Evolutionary conservation across 2,329 filamentous ascomycete species (phyloP).

Genomic region (Ceratocystis ficicola): DNA sequence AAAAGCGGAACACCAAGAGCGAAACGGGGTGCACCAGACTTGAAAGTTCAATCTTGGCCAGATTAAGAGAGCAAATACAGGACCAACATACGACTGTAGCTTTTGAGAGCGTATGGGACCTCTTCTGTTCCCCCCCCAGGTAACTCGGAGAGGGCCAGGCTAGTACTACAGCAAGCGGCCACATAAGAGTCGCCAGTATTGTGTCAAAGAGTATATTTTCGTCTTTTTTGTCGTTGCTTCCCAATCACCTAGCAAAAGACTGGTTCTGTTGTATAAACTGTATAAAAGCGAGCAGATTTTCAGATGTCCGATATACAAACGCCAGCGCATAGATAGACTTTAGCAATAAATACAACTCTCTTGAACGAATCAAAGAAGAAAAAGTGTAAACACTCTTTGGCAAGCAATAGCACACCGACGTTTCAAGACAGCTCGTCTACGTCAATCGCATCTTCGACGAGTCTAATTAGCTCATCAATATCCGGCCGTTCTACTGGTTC

Average conservation of each 20-base stretch:
- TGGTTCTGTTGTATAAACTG: neutral
- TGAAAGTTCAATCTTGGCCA: too few relatives aligned
- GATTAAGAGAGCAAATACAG: too few relatives aligned
- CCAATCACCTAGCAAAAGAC: too few relatives aligned
- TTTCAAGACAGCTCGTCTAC: slow-evolving; percentile 38
- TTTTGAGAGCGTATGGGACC: neutral
- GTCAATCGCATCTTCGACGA: slow-evolving; percentile 67
- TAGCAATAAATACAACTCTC: too few relatives aligned
- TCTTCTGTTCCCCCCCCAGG: neutral
- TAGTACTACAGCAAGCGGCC: neutral
- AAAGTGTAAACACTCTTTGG: neutral
- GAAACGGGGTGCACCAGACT: too few relatives aligned
- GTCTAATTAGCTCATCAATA: slow-evolving; percentile 66
- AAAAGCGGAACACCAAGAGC: too few relatives aligned
- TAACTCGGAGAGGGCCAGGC: neutral
- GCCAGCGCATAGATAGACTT: neutral
- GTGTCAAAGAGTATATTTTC: neutral
- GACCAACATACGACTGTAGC: neutral
- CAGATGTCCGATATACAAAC: neutral
- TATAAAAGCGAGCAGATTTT: too few relatives aligned
- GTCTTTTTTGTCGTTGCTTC: neutral
- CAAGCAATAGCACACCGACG: neutral
- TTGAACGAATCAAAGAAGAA: neutral
- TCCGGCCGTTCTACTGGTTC: slow-evolving; percentile 82
- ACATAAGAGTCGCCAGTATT: neutral